Evolutionary conservation across 139 green algal species (phyloP).

Genomic region (Closterium sp.): DNA sequence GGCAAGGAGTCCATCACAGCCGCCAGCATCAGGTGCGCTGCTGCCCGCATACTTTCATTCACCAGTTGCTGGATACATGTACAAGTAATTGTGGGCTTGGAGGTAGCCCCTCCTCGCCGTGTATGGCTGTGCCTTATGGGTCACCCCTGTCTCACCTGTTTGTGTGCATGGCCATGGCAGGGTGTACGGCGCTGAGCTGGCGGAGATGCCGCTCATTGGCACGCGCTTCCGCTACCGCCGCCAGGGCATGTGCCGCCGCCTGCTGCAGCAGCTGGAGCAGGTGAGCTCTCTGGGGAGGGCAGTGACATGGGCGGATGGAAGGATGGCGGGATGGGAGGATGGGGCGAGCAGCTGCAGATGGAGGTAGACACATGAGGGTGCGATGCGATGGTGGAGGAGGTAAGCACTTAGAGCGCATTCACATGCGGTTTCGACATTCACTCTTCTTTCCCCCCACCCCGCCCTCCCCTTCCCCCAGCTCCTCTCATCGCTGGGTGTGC

Average conservation of each 20-base stretch:
- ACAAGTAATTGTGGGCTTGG: too few species aligned
- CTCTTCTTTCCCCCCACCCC: too few species aligned
- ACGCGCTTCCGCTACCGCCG: conserved; percentile 51
- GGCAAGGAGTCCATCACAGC: conserved; percentile 38
- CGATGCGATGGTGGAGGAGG: not conserved
- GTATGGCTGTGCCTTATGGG: too few species aligned
- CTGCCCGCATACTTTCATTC: too few species aligned
- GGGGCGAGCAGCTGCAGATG: too few species aligned
- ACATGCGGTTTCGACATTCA: not conserved
- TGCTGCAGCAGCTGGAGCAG: conserved; percentile 45
- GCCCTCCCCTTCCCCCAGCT: conserved; percentile 21
- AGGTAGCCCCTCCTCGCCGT: too few species aligned
- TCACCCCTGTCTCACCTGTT: not conserved
- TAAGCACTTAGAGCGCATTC: not conserved
- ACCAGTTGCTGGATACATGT: too few species aligned
- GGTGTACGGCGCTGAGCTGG: conserved; percentile 47
- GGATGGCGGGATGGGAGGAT: too few species aligned
- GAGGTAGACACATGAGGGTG: not conserved
- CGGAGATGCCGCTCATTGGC: conserved; percentile 55
- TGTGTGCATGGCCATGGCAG: conserved; percentile 44
- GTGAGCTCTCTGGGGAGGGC: too few species aligned
- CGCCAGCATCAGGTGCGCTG: conserved; percentile 40
- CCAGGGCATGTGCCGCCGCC: conserved; percentile 49
- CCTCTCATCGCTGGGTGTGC: conserved; percentile 40
- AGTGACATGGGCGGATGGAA: too few species aligned